Evolutionary conservation across 768 basidiomycete genomes (phyloP).

Genomic region (Chalciporus piperatus): DNA sequence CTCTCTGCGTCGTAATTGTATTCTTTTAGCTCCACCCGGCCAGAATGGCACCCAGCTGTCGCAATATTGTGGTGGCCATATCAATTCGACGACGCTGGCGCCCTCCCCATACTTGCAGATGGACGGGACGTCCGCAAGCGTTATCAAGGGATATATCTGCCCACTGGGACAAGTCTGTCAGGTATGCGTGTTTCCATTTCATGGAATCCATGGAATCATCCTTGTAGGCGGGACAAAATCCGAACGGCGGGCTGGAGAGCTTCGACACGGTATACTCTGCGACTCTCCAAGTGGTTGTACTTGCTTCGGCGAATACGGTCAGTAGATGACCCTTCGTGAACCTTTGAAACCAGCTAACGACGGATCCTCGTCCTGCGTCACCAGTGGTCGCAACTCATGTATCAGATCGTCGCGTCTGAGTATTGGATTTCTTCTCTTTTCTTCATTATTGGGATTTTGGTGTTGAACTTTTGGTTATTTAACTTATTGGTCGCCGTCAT

Average conservation of each 20-base stretch:
- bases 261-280: conserved; percentile 89
- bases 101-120: conserved; percentile 40
- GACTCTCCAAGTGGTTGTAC: conserved; percentile 78
- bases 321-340: conserved; percentile 24
- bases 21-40: conserved; percentile 52
- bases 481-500: conserved; percentile 96
- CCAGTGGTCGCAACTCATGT: conserved; percentile 84
- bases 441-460: conserved; percentile 79
- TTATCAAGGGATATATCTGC: conserved; percentile 84
- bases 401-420: conserved; percentile 84
- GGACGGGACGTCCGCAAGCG: conserved; percentile 36
- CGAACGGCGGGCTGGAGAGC: conserved; percentile 60
- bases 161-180: conserved; percentile 81
- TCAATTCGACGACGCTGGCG: conserved; percentile 57
- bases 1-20: conserved; percentile 67
- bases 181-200: conserved; percentile 35
- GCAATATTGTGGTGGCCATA: conserved; percentile 79
- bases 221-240: conserved; percentile 62
- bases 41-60: conserved; percentile 45
- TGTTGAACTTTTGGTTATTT: conserved; percentile 93
- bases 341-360: conserved; percentile 1
- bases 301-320: conserved; percentile 77
- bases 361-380: not conserved
- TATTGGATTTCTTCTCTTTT: conserved; percentile 86
- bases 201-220: not conserved